Evolutionary conservation across 2,329 filamentous ascomycete species (phyloP), one percentile per base, ranked within the genome.

Genomic region (Dactylellina drechsleri): DNA sequence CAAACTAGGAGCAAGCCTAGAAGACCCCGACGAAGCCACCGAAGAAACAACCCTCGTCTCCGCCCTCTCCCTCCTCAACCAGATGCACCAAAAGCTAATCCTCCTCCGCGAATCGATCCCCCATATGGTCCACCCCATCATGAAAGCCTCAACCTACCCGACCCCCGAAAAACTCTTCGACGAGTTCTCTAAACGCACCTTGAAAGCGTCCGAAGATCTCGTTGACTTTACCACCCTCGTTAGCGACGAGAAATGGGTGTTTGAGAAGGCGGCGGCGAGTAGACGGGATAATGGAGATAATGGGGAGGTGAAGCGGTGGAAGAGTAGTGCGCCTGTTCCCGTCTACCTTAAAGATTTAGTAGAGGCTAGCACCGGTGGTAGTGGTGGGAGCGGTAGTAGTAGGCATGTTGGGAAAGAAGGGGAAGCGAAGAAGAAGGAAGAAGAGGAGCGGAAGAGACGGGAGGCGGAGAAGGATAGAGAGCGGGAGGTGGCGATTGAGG

Each of bases 81-180:
- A 75, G 13, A 75, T 75, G 71, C 71, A 75, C 64, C 64, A 67
- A 40, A 75, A 68, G 26, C 64, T 75, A n/a, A 67, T 58, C 28
- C 60, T 75, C n/a, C 71, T 75, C 36, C 64, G 71, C 40, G 64
- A 75, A 67, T 75, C 71, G 8, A 75, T 75, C 52, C 71, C 71
- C 8, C 71, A 75, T 26, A 75, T 75, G 71, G 64, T 75, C 45
- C 71, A 75, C 18, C 71, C 71, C 4, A 75, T 75, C 20, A 75
- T 75, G 71, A 75, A 75, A 59, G 57, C 71, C 0, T 60, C 61
- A 8, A 54, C 18, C 16, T 75, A 75, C 47, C 52, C 64, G 0
- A 59, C 64, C 3, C 64, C 71, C 20, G 71, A 75, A 49, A 52
- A 23, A 3, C 59, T 75, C 26, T 75, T 75, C 40, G 71, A 75